Conservation (phyloP, 176 grass and related monocot species). For the Triticum monococcum region DNA sequence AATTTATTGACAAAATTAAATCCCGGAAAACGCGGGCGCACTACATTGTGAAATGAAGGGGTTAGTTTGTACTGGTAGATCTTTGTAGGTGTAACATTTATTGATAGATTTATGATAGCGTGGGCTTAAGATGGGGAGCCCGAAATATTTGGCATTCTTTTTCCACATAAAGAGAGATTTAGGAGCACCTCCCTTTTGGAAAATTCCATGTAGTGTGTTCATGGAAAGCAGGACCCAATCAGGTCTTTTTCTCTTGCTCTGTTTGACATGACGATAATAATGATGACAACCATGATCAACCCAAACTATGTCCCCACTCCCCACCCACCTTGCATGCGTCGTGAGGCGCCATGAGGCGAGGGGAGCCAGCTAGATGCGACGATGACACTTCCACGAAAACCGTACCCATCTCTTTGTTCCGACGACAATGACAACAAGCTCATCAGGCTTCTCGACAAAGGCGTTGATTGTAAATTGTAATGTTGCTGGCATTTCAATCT, state of each 20-base stretch:
- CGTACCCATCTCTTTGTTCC: not conserved
- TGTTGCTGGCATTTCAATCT: too few species aligned
- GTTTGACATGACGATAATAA: not conserved
- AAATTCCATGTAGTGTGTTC: not conserved
- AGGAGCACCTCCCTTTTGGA: not conserved
- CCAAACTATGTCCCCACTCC: not conserved
- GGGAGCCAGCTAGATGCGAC: too few species aligned
- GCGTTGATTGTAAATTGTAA: too few species aligned
- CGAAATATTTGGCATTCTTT: too few species aligned
- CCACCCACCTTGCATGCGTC: too few species aligned
- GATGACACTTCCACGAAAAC: not conserved
- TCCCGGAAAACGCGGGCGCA: too few species aligned
- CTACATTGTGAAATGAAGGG: too few species aligned
- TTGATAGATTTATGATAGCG: too few species aligned
- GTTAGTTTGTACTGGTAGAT: too few species aligned
- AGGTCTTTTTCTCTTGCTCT: not conserved
- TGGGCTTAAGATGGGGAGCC: too few species aligned
- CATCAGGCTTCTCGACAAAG: not conserved
- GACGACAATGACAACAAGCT: not conserved
- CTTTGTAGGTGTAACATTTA: too few species aligned
- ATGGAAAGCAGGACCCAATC: not conserved
- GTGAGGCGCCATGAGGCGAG: not conserved
- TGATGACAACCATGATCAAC: not conserved
- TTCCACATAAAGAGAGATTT: not conserved
- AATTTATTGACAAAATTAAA: too few species aligned